phyloP scores from a whole-genome alignment of 2,329 filamentous ascomycete genomes.

The Diaporthe humulicola region DNA sequence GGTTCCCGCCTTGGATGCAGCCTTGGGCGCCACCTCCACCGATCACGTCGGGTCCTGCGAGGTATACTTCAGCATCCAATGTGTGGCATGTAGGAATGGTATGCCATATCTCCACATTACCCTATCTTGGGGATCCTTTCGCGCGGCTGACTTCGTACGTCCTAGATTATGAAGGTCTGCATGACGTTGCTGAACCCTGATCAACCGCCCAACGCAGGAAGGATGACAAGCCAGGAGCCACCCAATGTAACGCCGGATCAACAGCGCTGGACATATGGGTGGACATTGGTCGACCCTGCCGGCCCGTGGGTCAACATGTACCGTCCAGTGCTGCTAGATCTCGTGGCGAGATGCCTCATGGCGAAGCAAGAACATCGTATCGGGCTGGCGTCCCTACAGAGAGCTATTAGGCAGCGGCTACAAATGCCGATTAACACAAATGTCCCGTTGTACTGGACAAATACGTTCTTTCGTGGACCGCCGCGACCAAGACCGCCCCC shows the following conservation, averaged over 20 bases:
- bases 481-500: not conserved
- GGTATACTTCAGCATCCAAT: slow-evolving; percentile 22
- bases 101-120: not conserved
- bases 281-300: not conserved
- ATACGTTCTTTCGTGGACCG: not conserved
- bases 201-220: not conserved
- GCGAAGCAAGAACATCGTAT: slow-evolving; percentile 19
- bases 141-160: not conserved
- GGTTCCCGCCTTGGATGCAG: slow-evolving; percentile 10
- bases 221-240: not conserved
- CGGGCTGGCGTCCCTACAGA: not conserved
- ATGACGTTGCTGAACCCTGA: slow-evolving; percentile 20
- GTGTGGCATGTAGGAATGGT: slow-evolving; percentile 35
- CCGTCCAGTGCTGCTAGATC: not conserved
- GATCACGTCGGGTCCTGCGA: slow-evolving; percentile 2
- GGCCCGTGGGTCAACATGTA: not conserved
- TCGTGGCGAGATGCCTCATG: slow-evolving; percentile 24
- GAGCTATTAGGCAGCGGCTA: not conserved
- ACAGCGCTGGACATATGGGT: slow-evolving; percentile 32
- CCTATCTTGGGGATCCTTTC: fast-evolving
- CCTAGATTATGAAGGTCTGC: slow-evolving; percentile 10
- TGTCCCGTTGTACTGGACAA: not conserved
- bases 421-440: not conserved
- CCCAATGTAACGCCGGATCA: not conserved
- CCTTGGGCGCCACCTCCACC: slow-evolving; percentile 19